Evolutionary conservation across 345 rosid species (phyloP), one percentile per base, ranked within the genome.

Genomic region (Conringia planisiliqua): DNA sequence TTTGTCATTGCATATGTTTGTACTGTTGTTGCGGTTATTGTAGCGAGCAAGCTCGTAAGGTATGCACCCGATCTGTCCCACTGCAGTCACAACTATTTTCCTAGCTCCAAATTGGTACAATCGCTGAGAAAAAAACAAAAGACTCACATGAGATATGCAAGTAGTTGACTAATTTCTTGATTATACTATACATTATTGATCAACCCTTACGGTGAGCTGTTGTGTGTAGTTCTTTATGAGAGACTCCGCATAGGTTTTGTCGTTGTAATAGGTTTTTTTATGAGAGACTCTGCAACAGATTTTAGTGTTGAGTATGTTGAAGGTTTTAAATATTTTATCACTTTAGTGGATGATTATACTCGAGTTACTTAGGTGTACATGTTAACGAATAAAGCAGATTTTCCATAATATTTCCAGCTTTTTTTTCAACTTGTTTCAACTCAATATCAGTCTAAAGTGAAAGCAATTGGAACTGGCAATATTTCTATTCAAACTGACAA

Each of bases 31-130:
- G 55, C 77, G 82, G 74, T 80, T 87, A 29, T 71, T 81, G 26
- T 82, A 89, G 18, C 97, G 63, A 7, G 98, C 97, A 1, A 93
- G 89, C 75, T 93, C 78, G 68, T 91, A 93, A 2, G 98, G 97
- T 68, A 93, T 93, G 87, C 98, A 91, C 0, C 97, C 98, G 7
- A 93, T 89, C 73, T 84, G 91, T 17, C 98, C 98, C 6, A 93
- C 79, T 36, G 81, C 88, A 0, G 89, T 87, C 43, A 91, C 92
- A 0, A 93, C 84, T 74, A 93, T 83, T 78, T 91, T 93, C 10
- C 94, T 79, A 3, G 91, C 96, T 65, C 98, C 98, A 72, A 82
- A 63, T 56, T 71, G 57, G 46, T 91, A 82, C 33, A 89, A 24
- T 77, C 90, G 85, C 97, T 93, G 81, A 57, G 60, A 29, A 17